phyloP scores from a whole-genome alignment of 2,329 filamentous ascomycete genomes.

The Chrysoporthe austroafricana region DNA sequence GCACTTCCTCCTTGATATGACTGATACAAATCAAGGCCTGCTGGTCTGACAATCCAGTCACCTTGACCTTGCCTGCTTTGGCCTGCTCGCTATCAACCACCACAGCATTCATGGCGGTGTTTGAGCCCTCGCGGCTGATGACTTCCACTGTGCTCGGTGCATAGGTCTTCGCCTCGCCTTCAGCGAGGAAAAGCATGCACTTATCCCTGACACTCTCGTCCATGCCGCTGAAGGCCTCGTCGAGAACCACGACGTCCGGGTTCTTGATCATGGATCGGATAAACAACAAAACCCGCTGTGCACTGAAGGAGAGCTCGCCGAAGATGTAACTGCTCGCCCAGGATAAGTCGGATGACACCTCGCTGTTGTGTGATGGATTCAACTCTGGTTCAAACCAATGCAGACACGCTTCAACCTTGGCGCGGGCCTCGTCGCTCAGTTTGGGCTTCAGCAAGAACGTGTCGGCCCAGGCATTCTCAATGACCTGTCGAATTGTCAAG shows the following conservation, averaged over 20 bases:
- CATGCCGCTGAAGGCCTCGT: slow-evolving; percentile 89
- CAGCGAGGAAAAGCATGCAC: slow-evolving; percentile 78
- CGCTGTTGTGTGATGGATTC: slow-evolving; percentile 52
- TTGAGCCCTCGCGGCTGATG: slow-evolving; percentile 12
- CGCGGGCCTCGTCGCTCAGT: slow-evolving; percentile 59
- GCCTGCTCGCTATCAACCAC: slow-evolving; percentile 52
- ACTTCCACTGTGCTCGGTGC: slow-evolving; percentile 27
- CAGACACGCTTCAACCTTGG: slow-evolving; percentile 70
- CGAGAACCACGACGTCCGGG: slow-evolving; percentile 80
- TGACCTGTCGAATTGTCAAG: slow-evolving; percentile 71
- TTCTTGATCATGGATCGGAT: slow-evolving; percentile 79
- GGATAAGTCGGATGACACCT: slow-evolving; percentile 39
- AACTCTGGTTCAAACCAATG: slow-evolving; percentile 80
- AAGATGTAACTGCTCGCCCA: slow-evolving; percentile 75
- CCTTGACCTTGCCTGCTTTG: slow-evolving; percentile 49
- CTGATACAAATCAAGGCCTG: slow-evolving; percentile 93
- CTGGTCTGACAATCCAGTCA: slow-evolving; percentile 66
- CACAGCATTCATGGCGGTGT: slow-evolving; percentile 35
- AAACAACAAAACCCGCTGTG: slow-evolving; percentile 85
- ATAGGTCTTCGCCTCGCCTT: slow-evolving; percentile 59
- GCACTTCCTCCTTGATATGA: slow-evolving; percentile 89
- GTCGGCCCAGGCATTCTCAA: slow-evolving; percentile 89
- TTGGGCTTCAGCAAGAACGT: slow-evolving; percentile 76
- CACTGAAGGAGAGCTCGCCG: slow-evolving; percentile 75
- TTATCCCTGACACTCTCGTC: slow-evolving; percentile 81